Base-by-base conservation (phyloP, 257 asterid species). In the Henckelia pumila region DNA sequence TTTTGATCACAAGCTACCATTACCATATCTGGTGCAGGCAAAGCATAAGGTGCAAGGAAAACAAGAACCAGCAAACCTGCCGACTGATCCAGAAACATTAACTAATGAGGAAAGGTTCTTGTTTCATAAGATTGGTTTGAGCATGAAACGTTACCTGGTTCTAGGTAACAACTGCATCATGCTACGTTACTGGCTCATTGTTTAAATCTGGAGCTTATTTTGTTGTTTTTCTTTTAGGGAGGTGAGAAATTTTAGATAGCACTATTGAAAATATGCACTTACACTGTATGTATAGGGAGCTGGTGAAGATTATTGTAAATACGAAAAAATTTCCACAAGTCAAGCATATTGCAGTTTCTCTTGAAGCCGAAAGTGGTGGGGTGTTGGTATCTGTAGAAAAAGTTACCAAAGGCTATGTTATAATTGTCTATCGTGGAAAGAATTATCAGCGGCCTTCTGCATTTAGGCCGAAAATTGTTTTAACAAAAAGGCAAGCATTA, bases 281-380 rank as follows among this genome's bases (percentile, higher is more conserved):
- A 61, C 98, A 93, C 70, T 93, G 98, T 97, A 93, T 85, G 78
- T 85, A 83, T 72, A 79, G 97, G 57, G 99, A 93, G 81, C 80
- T 93, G 76, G 99, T 93, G 63, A 93, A 90, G 73, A 82, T 93
- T 35, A 55, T 88, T 20, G 94, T 85, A 11, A 81, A 93, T 61
- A 66, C 89, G 30, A 90, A 84, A 77, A 81, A 80, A 25, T 64
- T 77, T 67, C 64, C 92, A 19, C 97, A 82, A 73, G 95, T 90
- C 35, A 86, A 77, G 82, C 97, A 93, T 74, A 77, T 88, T 71
- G 97, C 99, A 11, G 61, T 90, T 53, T 77, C 84, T 2, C 87
- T 90, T 32, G 99, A 93, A 84, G 89, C 97, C 7, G 99, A 93
- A 78, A 90, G 97, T 71, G 96, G 99, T 70, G 97, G 97, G 61